Conservation (phyloP, 2,329 filamentous ascomycete species). For the Pseudogymnoascus verrucosus region DNA sequence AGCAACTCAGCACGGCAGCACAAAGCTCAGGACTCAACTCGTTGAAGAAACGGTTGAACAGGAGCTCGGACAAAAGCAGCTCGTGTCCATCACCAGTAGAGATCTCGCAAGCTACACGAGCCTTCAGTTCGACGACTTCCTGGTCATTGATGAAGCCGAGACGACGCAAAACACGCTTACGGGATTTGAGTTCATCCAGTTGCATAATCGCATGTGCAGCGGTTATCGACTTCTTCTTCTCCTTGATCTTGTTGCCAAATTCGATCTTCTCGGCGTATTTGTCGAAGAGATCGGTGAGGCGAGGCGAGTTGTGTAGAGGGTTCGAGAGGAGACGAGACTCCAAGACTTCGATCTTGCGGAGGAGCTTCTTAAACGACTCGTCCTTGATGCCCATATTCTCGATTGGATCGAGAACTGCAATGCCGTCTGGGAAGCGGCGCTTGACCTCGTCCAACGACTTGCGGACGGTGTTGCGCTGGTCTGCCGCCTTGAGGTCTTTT, state of each 20-base stretch:
- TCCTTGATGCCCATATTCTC: slow-evolving; percentile 95
- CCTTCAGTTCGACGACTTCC: slow-evolving; percentile 94
- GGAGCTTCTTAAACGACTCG: slow-evolving; percentile 84
- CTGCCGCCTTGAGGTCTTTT: slow-evolving; percentile 59
- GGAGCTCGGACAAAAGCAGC: slow-evolving; percentile 80
- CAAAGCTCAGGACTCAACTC: slow-evolving; percentile 82
- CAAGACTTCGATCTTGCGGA: slow-evolving; percentile 93
- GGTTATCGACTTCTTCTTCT: slow-evolving; percentile 76
- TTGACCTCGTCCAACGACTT: slow-evolving; percentile 70
- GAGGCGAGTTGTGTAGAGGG: slow-evolving; percentile 82
- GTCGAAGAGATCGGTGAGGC: slow-evolving; percentile 75
- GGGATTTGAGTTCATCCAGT: slow-evolving; percentile 89
- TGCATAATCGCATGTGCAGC: slow-evolving; percentile 84
- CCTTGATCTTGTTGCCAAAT: slow-evolving; percentile 71
- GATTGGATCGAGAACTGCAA: slow-evolving; percentile 83
- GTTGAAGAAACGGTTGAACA: slow-evolving; percentile 98
- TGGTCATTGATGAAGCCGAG: slow-evolving; percentile 92
- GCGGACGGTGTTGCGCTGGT: slow-evolving; percentile 61
- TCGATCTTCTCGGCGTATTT: slow-evolving; percentile 78
- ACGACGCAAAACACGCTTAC: slow-evolving; percentile 88
- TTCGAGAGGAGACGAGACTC: slow-evolving; percentile 85
- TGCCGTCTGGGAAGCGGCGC: slow-evolving; percentile 82
- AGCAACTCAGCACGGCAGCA: slow-evolving; percentile 80
- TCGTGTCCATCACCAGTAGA: slow-evolving; percentile 78
- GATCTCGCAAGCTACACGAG: slow-evolving; percentile 94